Percentiles rank a stretch among this genome's conserved stretches.
phyloP scores from a whole-genome alignment of 768 basidiomycete genomes.

The Leccinellum albellum region DNA sequence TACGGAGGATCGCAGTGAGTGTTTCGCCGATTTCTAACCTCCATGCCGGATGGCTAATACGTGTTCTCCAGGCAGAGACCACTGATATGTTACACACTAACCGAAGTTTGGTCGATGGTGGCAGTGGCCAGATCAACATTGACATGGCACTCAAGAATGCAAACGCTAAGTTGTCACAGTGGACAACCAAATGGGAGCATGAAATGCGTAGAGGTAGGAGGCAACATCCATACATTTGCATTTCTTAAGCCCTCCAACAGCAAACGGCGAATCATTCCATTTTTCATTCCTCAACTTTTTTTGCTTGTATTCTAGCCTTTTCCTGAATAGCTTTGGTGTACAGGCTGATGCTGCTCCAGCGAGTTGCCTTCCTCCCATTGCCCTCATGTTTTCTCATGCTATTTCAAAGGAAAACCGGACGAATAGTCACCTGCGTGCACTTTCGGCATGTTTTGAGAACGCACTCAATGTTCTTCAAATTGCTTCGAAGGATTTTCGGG shows the following conservation, averaged over 20 bases:
- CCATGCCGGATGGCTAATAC: background rate
- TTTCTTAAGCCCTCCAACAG: conserved; percentile 33
- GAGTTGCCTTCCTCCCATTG: conserved; percentile 24
- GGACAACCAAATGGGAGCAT: conserved; percentile 67
- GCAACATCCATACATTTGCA: background rate
- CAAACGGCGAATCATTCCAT: conserved; percentile 73
- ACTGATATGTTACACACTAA: conserved; percentile 67
- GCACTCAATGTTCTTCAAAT: conserved; percentile 70
- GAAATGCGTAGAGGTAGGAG: conserved; percentile 67
- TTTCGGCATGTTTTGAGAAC: conserved; percentile 70
- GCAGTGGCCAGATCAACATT: conserved; percentile 64
- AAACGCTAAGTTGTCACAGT: conserved; percentile 67
- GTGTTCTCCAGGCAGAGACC: conserved; percentile 57
- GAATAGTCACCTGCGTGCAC: conserved; percentile 61
- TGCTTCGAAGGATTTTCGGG: conserved; percentile 68
- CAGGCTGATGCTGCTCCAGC: conserved; percentile 59
- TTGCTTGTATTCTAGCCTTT: conserved; percentile 73
- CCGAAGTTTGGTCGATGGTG: conserved; percentile 41
- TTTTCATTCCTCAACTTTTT: conserved; percentile 72
- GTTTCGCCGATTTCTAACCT: background rate
- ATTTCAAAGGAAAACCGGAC: conserved; percentile 49
- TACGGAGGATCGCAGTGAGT: conserved; percentile 73
- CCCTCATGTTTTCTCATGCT: background rate
- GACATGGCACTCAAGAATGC: conserved; percentile 69
- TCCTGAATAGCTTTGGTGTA: conserved; percentile 82